Evolutionary conservation across 768 basidiomycete species (phyloP).

Genomic region (Leccinum subgranulosum): DNA sequence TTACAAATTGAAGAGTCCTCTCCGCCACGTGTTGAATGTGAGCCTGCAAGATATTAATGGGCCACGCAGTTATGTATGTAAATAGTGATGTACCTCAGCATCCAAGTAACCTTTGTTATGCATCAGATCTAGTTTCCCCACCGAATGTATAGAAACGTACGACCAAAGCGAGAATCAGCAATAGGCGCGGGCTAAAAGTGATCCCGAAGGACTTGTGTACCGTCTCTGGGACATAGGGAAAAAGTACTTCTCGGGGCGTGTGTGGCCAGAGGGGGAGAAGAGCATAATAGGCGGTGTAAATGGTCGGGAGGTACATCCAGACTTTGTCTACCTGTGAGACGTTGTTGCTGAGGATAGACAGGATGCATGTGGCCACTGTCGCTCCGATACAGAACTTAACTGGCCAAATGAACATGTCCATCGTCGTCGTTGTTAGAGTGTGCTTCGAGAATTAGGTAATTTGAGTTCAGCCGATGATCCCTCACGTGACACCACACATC

Average conservation of each 20-base stretch:
- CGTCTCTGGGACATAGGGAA: constrained; percentile 54
- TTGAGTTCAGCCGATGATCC: no score
- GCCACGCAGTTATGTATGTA: constrained; percentile 17
- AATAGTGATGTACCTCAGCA: constrained; percentile 43
- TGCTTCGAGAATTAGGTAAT: no score
- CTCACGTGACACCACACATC: constrained; percentile 1
- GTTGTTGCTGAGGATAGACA: constrained; percentile 69
- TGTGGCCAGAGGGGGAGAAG: constrained; percentile 61
- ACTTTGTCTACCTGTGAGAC: constrained; percentile 87
- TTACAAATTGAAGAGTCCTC: constrained; percentile 76
- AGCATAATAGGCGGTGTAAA: constrained; percentile 83
- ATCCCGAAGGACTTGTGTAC: constrained; percentile 31
- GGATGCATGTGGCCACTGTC: constrained; percentile 49
- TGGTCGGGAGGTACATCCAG: constrained; percentile 74
- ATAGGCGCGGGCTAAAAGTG: constrained; percentile 67
- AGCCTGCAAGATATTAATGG: constrained; percentile 41
- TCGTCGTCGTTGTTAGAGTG: not conserved
- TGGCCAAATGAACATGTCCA: constrained; percentile 51
- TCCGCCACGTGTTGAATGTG: constrained; percentile 77
- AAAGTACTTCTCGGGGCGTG: constrained; percentile 35
- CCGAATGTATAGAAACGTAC: constrained; percentile 33
- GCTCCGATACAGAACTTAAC: constrained; percentile 53
- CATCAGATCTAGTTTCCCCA: not conserved
- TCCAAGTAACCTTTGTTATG: constrained; percentile 48
- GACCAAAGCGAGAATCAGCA: constrained; percentile 70